Evolutionary conservation across 441 rosid genomes (phyloP).

Genomic region (Croton laevigatus): DNA sequence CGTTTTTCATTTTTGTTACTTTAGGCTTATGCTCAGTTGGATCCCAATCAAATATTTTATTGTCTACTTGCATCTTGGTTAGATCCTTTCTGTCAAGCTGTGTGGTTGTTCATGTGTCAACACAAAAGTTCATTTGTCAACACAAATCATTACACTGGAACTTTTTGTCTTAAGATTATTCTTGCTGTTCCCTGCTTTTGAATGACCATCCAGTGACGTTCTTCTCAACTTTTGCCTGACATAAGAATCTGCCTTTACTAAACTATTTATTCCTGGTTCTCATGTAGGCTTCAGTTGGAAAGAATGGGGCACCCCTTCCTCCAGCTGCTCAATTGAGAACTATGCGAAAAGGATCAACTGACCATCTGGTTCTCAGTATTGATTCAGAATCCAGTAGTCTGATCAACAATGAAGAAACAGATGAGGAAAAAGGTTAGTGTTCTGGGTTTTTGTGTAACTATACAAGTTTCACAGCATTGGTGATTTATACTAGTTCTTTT

Average conservation of each 20-base stretch:
- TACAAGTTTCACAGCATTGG: background rate
- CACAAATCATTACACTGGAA: background rate
- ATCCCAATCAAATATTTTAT: background rate
- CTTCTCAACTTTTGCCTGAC: background rate
- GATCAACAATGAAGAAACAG: conserved; percentile 54
- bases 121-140: too few relatives aligned
- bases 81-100: background rate
- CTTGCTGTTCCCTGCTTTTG: background rate
- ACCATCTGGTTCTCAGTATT: conserved; percentile 78
- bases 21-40: background rate
- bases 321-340: conserved; percentile 81
- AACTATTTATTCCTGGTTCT: conserved; percentile 23
- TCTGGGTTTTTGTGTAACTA: conserved; percentile 12
- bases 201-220: background rate
- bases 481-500: background rate
- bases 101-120: background rate
- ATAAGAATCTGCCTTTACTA: conserved; percentile 8
- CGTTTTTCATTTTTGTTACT: background rate
- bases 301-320: conserved; percentile 48
- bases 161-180: background rate
- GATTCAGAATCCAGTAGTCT: conserved; percentile 66
- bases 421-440: conserved; percentile 78
- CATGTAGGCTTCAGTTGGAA: conserved; percentile 57
- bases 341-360: conserved; percentile 79
- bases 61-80: background rate